These are phyloP conservation scores for Aspergillus nomiae DNA, from an alignment of 2,329 filamentous ascomycete species.

Conservation along the genomic window DNA sequence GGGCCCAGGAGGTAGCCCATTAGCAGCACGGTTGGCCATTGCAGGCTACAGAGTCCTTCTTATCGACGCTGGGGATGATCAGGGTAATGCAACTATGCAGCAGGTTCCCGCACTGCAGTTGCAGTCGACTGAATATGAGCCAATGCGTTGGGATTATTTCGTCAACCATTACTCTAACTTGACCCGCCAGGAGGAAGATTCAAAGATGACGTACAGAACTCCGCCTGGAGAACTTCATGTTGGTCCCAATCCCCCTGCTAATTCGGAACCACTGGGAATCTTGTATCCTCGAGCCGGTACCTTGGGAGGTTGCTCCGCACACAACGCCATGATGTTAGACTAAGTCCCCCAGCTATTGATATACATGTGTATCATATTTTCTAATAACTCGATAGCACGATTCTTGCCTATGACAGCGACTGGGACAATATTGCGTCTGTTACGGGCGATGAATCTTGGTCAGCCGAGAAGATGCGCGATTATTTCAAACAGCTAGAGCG, in stretches of 20 bases:
- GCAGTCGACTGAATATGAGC: constrained; percentile 57
- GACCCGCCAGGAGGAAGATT: constrained; percentile 55
- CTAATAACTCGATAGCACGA: constrained; percentile 35
- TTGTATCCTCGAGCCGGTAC: constrained; percentile 60
- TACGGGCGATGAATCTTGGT: constrained; percentile 63
- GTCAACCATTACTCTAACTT: constrained; percentile 63
- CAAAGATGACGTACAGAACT: constrained; percentile 61
- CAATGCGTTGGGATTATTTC: constrained; percentile 64
- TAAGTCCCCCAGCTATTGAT: not conserved
- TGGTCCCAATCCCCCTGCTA: constrained; percentile 54
- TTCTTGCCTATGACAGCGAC: constrained; percentile 61
- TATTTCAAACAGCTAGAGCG: constrained; percentile 58
- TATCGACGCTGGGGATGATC: constrained; percentile 63
- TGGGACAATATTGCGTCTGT: constrained; percentile 58
- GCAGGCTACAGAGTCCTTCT: constrained; percentile 63
- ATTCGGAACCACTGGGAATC: constrained; percentile 54
- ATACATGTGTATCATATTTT: not conserved
- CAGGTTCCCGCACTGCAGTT: constrained; percentile 58
- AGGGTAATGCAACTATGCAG: constrained; percentile 53
- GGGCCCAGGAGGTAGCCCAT: constrained; percentile 60
- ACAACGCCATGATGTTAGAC: constrained; percentile 59
- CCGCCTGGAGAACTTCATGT: constrained; percentile 56
- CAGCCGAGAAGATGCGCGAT: constrained; percentile 56
- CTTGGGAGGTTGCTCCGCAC: constrained; percentile 61
- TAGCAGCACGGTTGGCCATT: constrained; percentile 62